Conservation (phyloP, 2,329 filamentous ascomycete genomes). For the Tolypocladium inflatum region DNA sequence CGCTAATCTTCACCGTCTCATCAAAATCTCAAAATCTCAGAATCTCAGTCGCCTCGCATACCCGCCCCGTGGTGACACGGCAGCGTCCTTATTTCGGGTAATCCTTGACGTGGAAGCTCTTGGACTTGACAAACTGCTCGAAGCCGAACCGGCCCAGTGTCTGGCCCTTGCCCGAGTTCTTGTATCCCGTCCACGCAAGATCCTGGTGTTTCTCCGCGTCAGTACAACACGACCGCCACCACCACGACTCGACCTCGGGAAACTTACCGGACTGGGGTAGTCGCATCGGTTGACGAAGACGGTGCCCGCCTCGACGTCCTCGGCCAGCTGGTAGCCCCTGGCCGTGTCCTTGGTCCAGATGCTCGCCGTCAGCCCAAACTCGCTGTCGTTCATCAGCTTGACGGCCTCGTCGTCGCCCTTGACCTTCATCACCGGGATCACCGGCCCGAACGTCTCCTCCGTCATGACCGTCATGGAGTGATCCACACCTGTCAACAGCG, state of each 20-base stretch:
- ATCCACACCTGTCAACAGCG: constrained; percentile 67
- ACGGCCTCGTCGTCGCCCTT: constrained; percentile 73
- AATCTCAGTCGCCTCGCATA: neutral
- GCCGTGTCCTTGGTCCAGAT: constrained; percentile 89
- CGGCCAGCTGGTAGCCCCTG: constrained; percentile 65
- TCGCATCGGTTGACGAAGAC: constrained; percentile 95
- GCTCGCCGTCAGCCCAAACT: constrained; percentile 90
- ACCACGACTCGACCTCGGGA: neutral
- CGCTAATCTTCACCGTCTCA: constrained; percentile 1
- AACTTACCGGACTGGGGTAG: constrained; percentile 78
- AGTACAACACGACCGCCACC: constrained; percentile 1
- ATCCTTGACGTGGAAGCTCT: constrained; percentile 91
- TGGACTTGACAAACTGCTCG: constrained; percentile 91
- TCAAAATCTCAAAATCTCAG: neutral
- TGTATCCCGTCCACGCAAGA: constrained; percentile 95
- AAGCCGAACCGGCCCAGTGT: constrained; percentile 87
- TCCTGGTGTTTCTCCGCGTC: constrained; percentile 42
- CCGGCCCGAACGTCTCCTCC: constrained; percentile 89
- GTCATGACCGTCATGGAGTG: constrained; percentile 85
- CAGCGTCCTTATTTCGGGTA: constrained; percentile 45
- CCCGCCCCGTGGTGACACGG: neutral
- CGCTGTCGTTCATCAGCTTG: constrained; percentile 83
- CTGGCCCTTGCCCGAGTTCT: constrained; percentile 87
- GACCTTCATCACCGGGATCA: constrained; percentile 86
- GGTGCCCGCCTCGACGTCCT: constrained; percentile 82